These are phyloP conservation scores for Fusarium sambucinum DNA, from an alignment of 2,329 filamentous ascomycete species.

Conservation along the genomic window DNA sequence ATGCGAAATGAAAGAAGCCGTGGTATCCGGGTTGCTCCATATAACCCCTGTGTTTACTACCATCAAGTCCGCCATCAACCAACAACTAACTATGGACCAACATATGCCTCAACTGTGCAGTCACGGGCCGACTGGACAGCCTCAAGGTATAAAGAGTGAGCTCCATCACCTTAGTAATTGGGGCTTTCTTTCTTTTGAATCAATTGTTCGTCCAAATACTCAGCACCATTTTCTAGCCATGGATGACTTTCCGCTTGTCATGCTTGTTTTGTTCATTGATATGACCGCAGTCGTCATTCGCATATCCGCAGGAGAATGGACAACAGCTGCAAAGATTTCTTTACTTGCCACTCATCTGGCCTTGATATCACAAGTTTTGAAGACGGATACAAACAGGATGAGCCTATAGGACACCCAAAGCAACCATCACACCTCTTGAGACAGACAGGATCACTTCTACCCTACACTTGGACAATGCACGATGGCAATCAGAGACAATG, in stretches of 20 bases:
- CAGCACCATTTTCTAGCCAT: neutral
- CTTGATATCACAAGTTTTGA: neutral
- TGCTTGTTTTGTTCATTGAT: neutral
- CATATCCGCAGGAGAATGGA: neutral
- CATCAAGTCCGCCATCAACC: neutral
- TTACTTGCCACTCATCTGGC: neutral
- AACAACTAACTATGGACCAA: neutral
- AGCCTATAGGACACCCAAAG: accelerated
- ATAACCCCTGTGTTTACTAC: neutral
- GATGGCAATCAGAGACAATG: neutral
- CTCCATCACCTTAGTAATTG: accelerated
- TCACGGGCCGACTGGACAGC: neutral
- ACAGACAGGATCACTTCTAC: accelerated
- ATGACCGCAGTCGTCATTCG: neutral
- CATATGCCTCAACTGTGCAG: neutral
- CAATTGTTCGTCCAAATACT: accelerated
- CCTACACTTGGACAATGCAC: neutral
- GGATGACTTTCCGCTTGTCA: neutral
- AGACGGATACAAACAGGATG: neutral
- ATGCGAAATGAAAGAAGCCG: neutral
- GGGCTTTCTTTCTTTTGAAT: accelerated
- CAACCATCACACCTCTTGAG: too few species aligned
- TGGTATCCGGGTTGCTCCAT: neutral
- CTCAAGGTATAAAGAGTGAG: neutral
- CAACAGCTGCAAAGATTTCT: neutral